These are phyloP conservation scores for Penicillium desertorum DNA, from an alignment of 495 filamentous ascomycete genomes.

Conservation along the genomic window DNA sequence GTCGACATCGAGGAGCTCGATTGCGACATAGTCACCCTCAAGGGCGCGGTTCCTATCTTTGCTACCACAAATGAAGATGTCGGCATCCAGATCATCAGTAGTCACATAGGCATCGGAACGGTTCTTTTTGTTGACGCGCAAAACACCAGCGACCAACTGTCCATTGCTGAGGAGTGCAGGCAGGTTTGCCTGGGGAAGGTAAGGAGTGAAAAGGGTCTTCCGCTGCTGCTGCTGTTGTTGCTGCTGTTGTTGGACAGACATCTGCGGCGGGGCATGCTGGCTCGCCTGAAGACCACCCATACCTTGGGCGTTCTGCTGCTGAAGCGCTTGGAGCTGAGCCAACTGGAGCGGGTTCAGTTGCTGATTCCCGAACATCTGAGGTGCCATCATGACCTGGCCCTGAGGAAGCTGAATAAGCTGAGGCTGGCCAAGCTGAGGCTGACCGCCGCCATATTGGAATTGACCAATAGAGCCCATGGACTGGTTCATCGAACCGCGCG, in stretches of 20 bases:
- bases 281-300: constrained; percentile 65
- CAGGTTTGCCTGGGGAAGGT: constrained; percentile 91
- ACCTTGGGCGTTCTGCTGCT: constrained; percentile 78
- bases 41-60: constrained; percentile 96
- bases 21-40: constrained; percentile 91
- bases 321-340: constrained; percentile 86
- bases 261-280: constrained; percentile 70
- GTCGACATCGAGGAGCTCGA: constrained; percentile 96
- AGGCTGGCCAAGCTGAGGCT: constrained; percentile 88
- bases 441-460: constrained; percentile 83
- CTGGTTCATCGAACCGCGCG: constrained; percentile 80
- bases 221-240: constrained; percentile 87
- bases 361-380: constrained; percentile 76
- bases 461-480: constrained; percentile 80
- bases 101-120: constrained; percentile 97
- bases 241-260: constrained; percentile 56
- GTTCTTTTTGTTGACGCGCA: constrained; percentile 99
- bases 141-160: constrained; percentile 91
- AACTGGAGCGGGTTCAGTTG: constrained; percentile 88
- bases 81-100: constrained; percentile 89
- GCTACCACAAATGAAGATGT: constrained; percentile 99
- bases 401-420: constrained; percentile 84
- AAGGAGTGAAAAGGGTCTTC: constrained; percentile 98
- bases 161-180: constrained; percentile 89
- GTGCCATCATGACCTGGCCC: constrained; percentile 75